These are phyloP conservation scores for Fusarium pilosicola DNA, from an alignment of 2,329 filamentous ascomycete species.

Conservation along the genomic window DNA sequence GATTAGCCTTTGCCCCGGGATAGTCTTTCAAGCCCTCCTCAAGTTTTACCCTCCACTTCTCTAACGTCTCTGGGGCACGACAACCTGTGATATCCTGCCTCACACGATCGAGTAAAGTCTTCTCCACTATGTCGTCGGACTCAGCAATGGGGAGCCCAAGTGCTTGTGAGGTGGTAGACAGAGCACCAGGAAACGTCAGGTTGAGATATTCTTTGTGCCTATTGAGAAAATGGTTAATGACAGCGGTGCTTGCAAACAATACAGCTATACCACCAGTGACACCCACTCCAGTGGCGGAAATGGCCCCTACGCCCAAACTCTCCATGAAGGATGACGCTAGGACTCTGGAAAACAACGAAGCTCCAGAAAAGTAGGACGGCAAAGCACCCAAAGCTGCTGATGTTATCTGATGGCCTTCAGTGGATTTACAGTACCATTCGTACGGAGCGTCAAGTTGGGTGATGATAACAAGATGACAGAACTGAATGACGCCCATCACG, in stretches of 20 bases:
- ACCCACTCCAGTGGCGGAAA: background rate
- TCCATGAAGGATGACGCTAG: background rate
- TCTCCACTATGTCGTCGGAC: background rate
- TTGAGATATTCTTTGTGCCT: background rate
- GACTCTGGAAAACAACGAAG: background rate
- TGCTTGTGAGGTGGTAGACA: background rate
- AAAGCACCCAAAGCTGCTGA: background rate
- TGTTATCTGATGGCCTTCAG: background rate
- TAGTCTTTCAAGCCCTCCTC: background rate
- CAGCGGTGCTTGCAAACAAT: background rate
- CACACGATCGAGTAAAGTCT: background rate
- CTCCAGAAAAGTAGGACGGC: background rate
- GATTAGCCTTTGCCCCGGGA: background rate
- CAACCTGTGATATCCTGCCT: background rate
- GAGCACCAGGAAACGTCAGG: background rate
- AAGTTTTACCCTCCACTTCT: background rate
- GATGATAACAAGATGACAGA: background rate
- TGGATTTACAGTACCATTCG: constrained; percentile 5
- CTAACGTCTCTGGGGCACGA: too few species aligned
- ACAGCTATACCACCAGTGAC: background rate
- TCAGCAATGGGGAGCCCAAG: background rate
- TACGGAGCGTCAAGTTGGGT: constrained; percentile 8
- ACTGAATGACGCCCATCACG: background rate
- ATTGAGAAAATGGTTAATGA: background rate
- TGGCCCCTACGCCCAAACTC: background rate